Conservation (phyloP, 768 basidiomycete genomes). For the Solioccasus polychromus region DNA sequence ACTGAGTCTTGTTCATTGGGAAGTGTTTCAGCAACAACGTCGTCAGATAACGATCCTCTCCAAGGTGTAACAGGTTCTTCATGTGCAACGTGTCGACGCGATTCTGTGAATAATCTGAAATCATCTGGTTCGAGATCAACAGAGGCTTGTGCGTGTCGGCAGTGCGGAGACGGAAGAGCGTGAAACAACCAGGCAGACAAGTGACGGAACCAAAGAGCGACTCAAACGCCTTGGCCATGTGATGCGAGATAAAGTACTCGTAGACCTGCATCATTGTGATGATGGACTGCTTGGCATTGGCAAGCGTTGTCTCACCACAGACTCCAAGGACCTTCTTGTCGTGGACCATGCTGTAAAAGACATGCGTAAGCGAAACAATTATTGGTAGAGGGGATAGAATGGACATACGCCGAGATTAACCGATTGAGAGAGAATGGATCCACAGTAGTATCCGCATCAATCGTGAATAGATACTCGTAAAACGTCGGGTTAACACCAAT, state of each 20-base stretch:
- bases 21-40: slow-evolving; percentile 96
- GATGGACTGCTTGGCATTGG: slow-evolving; percentile 92
- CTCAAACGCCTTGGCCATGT: slow-evolving; percentile 98
- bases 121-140: slow-evolving; percentile 85
- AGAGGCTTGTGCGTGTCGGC: slow-evolving; percentile 95
- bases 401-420: slow-evolving; percentile 85
- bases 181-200: slow-evolving; percentile 98
- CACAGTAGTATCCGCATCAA: slow-evolving; percentile 95
- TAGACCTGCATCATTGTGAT: slow-evolving; percentile 99
- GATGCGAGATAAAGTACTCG: slow-evolving; percentile 99
- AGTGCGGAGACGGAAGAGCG: slow-evolving; percentile 91
- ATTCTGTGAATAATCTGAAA: slow-evolving; percentile 92
- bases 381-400: no score
- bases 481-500: slow-evolving; percentile 99
- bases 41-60: slow-evolving; percentile 98
- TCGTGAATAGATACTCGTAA: slow-evolving; percentile 93
- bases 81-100: slow-evolving; percentile 96
- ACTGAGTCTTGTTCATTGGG: slow-evolving; percentile 91
- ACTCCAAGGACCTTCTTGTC: slow-evolving; percentile 93
- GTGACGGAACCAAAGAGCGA: slow-evolving; percentile 96
- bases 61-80: slow-evolving; percentile 97
- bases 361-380: background rate
- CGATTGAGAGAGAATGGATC: slow-evolving; percentile 85
- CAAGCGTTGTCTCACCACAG: slow-evolving; percentile 91
- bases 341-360: slow-evolving; percentile 80